These are phyloP conservation scores for Exophiala oligosperma DNA, from an alignment of 2,329 filamentous ascomycete genomes.

Conservation along the genomic window DNA sequence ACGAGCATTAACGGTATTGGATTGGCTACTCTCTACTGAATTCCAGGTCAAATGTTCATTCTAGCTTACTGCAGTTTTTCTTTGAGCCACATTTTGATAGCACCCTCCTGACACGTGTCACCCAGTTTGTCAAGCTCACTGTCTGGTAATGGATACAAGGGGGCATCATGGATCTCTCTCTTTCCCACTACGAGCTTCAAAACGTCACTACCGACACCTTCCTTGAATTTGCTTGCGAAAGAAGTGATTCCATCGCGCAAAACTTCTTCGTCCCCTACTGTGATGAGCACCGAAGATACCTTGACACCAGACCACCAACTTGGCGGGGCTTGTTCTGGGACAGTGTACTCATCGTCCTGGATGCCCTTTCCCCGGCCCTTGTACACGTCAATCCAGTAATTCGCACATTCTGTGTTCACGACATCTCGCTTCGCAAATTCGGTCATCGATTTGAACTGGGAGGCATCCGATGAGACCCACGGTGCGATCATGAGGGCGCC, in stretches of 20 bases:
- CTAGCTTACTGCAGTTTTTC: not conserved
- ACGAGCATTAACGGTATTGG: not conserved
- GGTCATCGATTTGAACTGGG: conserved; percentile 14
- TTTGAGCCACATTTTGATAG: conserved; percentile 15
- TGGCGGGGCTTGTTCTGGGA: conserved; percentile 8
- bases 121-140: conserved; percentile 9
- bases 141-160: conserved; percentile 6
- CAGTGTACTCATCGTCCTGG: conserved; percentile 15
- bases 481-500: conserved; percentile 57
- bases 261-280: conserved; percentile 14
- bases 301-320: conserved; percentile 15
- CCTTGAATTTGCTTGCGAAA: conserved; percentile 16
- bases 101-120: conserved; percentile 16
- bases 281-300: conserved; percentile 13
- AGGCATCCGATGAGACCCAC: conserved; percentile 54
- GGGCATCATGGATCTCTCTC: conserved; percentile 17
- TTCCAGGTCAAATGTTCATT: not conserved
- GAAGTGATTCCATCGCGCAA: conserved; percentile 14
- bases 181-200: conserved; percentile 12
- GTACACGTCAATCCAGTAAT: conserved; percentile 17
- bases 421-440: conserved; percentile 7
- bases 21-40: not conserved
- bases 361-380: conserved; percentile 7
- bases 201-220: conserved; percentile 4
- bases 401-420: conserved; percentile 4